A percentile compares a stretch with the other conserved stretches of the same genome.
Evolutionary conservation across 2,329 filamentous ascomycete genomes (phyloP).

Genomic region (Xylaria sp.): DNA sequence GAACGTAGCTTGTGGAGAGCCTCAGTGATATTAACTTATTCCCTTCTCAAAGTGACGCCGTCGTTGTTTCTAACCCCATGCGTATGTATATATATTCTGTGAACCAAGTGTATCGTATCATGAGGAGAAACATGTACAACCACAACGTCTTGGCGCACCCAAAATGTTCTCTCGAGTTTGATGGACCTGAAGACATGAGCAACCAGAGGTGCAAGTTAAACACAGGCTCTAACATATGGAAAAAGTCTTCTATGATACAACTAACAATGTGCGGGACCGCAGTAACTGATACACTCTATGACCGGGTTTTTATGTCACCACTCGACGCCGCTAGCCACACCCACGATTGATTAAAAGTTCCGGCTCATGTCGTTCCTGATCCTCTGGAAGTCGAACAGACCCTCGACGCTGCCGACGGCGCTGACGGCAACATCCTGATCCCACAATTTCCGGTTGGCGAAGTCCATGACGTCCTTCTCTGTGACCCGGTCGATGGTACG

Average conservation of each 20-base stretch:
- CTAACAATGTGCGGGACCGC: constrained; percentile 51
- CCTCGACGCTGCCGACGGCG: constrained; percentile 93
- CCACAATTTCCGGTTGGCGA: constrained; percentile 94
- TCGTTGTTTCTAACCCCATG: too few species aligned
- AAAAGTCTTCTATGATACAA: constrained; percentile 58
- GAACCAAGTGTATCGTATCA: neutral
- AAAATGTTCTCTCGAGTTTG: neutral
- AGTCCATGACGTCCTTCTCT: constrained; percentile 96
- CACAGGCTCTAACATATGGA: constrained; percentile 40
- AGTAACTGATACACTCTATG: constrained; percentile 63
- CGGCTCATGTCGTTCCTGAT: constrained; percentile 86
- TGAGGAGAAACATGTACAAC: too few species aligned
- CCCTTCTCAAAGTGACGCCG: too few species aligned
- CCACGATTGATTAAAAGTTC: constrained; percentile 60
- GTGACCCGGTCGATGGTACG: constrained; percentile 85
- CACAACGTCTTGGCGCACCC: neutral
- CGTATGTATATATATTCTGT: too few species aligned
- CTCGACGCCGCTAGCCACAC: constrained; percentile 41
- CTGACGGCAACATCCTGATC: constrained; percentile 95
- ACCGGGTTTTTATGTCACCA: constrained; percentile 46
- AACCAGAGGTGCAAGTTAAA: constrained; percentile 6
- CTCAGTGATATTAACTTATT: too few species aligned
- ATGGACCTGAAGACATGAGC: neutral
- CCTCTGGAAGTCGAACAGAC: constrained; percentile 77
- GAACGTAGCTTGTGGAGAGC: too few species aligned